Percentiles rank a stretch among this genome's conserved stretches.
Evolutionary conservation across 2,329 filamentous ascomycete genomes (phyloP).

Genomic region (Aschersonia sp.): DNA sequence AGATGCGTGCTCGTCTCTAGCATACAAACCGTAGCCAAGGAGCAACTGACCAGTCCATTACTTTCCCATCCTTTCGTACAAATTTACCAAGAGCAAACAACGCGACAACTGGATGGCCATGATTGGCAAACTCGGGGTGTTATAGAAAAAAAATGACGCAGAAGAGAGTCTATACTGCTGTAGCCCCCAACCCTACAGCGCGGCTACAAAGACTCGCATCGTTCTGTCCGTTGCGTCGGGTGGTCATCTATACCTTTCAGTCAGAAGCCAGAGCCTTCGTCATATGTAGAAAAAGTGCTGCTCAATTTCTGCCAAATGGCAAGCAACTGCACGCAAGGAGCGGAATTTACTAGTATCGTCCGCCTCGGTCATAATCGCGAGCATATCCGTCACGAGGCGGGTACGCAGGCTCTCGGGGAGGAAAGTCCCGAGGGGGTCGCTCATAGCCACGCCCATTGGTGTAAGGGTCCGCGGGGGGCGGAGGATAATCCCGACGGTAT

Average conservation of each 20-base stretch:
- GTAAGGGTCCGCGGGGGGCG: constrained; percentile 49
- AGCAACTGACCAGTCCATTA: too few species aligned
- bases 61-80: too few species aligned
- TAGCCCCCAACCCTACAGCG: too few species aligned
- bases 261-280: not conserved
- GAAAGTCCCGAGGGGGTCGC: constrained; percentile 35
- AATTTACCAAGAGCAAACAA: too few species aligned
- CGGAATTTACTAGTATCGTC: constrained; percentile 33
- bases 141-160: too few species aligned
- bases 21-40: too few species aligned
- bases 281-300: not conserved
- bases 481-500: constrained; percentile 56
- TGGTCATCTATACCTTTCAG: not conserved
- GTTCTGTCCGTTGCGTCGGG: not conserved
- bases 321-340: constrained; percentile 5
- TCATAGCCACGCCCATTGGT: constrained; percentile 42
- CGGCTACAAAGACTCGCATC: too few species aligned
- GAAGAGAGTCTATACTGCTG: too few species aligned
- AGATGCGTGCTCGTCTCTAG: too few species aligned
- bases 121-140: too few species aligned
- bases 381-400: constrained; percentile 24
- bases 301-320: not conserved
- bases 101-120: too few species aligned
- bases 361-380: constrained; percentile 35
- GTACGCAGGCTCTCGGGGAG: constrained; percentile 26